Evolutionary conservation across 768 basidiomycete species (phyloP), one percentile per base, ranked within the genome.

Genomic region (Tricholoma hemisulphureum): DNA sequence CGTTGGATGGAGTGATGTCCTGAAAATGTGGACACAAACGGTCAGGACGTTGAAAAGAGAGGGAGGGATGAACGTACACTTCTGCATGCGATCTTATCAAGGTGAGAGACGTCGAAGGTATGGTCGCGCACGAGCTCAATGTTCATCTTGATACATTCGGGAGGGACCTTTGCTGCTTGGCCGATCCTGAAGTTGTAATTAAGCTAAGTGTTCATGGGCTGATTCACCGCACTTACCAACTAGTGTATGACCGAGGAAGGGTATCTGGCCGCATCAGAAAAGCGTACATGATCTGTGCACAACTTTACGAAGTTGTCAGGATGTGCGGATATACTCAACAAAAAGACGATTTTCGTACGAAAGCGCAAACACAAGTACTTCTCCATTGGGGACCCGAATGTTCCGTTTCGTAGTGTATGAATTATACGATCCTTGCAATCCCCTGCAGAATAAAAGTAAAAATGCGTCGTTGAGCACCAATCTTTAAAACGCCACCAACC

Each of bases 361-460:
- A 4, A 94, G 64, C 0, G 86, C 78, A 65, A 98, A 97, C 9
- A 96, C 81, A 7, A 95, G 69, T 0, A 92, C 82, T 49, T 88
- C 90, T 4, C 95, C 95, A 68, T 94, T 80, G 0, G 94, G 95
- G 14, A 98, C 78, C 43, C 74, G 75, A 43, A 95, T 78, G 28
- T 85, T 84, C 28, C 82, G 82, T 62, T 82, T 83, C 2, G 80
- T 79, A 1, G 92, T 85, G 63, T 86, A 87, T 7, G 84, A 81
- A 65, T 95, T 96, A 69, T 91, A 96, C 1, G 87, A 85, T 1
- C 93, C 95, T 70, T 98, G 95, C 6, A 98, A 76, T 2, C 95
- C 95, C 48, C 94, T 93, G 54, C 23, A 18, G 13, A 51, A 28
- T 54, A 21, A 43, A 31, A 31, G 18, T 20, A 50, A 18, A 53